Conservation (phyloP, 1,284 basidiomycete species). For the Trichosporon sp. region DNA sequence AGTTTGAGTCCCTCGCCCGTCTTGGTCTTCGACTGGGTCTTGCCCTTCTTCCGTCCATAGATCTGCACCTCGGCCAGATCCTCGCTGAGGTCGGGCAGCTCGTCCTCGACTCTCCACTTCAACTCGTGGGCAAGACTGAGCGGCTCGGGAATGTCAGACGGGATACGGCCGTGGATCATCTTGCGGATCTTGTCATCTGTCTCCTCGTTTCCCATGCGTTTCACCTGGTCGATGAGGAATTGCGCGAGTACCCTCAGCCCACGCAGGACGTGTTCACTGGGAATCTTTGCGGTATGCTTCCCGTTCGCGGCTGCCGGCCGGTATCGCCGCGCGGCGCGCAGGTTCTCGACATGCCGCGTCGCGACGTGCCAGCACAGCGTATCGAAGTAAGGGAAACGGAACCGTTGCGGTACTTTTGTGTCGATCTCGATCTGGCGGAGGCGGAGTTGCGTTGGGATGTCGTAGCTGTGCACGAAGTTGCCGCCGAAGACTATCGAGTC, state of each 20-base stretch:
- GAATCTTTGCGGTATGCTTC: slow-evolving; percentile 22
- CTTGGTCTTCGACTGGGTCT: not conserved
- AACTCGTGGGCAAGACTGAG: slow-evolving; percentile 76
- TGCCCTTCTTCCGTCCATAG: not conserved
- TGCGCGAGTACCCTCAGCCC: slow-evolving; percentile 71
- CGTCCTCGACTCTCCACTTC: slow-evolving; percentile 72
- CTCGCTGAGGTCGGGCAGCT: slow-evolving; percentile 68
- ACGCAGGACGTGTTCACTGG: slow-evolving; percentile 64
- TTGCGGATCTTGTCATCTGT: slow-evolving; percentile 66
- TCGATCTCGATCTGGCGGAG: slow-evolving; percentile 88
- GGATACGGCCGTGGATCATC: slow-evolving; percentile 76
- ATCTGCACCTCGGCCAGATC: slow-evolving; percentile 62
- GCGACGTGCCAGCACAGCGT: slow-evolving; percentile 89
- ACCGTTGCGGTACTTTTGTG: slow-evolving; percentile 92
- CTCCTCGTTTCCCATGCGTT: slow-evolving; percentile 63
- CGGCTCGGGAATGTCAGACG: slow-evolving; percentile 74
- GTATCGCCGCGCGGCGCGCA: not conserved
- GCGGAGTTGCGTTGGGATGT: slow-evolving; percentile 59
- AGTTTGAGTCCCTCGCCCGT: slow-evolving; percentile 7
- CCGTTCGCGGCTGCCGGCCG: slow-evolving; percentile 15
- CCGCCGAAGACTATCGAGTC: slow-evolving; percentile 96
- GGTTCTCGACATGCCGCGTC: not conserved
- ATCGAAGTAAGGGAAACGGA: slow-evolving; percentile 84
- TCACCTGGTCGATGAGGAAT: slow-evolving; percentile 76
- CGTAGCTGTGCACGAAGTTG: slow-evolving; percentile 85